phyloP scores from a whole-genome alignment of 2,329 filamentous ascomycete genomes.

The Neoarthrinium moseri region DNA sequence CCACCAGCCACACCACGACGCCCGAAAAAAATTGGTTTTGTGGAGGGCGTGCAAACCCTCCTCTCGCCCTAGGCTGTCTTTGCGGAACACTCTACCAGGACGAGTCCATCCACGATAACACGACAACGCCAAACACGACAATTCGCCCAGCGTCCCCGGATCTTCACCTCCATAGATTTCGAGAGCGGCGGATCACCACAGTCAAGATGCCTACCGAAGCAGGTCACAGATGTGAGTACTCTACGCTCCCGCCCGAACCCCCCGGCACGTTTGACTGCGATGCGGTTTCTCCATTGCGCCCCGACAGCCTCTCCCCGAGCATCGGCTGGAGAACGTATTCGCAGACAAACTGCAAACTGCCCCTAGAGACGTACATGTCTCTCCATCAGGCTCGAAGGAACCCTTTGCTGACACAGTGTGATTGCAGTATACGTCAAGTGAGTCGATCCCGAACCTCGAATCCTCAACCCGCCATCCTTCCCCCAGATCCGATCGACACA shows the following conservation, averaged over 20 bases:
- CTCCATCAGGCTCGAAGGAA: neutral
- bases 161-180: constrained; percentile 38
- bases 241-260: neutral
- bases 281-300: too few relatives aligned
- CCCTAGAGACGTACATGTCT: too few relatives aligned
- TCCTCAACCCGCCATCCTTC: neutral
- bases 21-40: constrained; percentile 6
- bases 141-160: constrained; percentile 26
- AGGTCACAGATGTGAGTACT: constrained; percentile 81
- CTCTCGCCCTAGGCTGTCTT: neutral
- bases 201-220: constrained; percentile 85
- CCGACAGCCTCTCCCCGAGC: too few relatives aligned
- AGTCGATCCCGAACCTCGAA: constrained; percentile 42
- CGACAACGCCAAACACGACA: constrained; percentile 38
- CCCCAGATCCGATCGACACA: constrained; percentile 1
- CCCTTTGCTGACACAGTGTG: constrained; percentile 36
- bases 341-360: too few relatives aligned
- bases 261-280: too few relatives aligned
- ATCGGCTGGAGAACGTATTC: too few relatives aligned
- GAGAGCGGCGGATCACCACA: constrained; percentile 47
- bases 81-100: neutral
- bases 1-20: neutral
- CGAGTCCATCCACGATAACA: constrained; percentile 17
- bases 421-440: constrained; percentile 82
- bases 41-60: constrained; percentile 4